Evolutionary conservation across 257 asterid species (phyloP), one percentile per base, ranked within the genome.

Genomic region (Craterostigma plantagineum): DNA sequence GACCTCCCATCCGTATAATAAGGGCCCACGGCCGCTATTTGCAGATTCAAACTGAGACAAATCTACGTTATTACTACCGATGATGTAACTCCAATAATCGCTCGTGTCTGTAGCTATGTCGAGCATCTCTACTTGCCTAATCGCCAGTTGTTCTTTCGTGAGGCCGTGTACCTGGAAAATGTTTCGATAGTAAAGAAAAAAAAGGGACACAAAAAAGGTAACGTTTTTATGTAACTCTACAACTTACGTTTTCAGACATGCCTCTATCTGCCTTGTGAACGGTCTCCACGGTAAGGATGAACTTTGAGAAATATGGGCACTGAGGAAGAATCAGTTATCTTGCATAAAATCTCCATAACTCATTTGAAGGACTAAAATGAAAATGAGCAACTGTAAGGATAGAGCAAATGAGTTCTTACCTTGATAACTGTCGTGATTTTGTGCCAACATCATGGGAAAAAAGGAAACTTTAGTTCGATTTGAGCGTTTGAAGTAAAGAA

Each of bases 1-100:
- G 48, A 85, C 96, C 96, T 81, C 73, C 94, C 97, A 86, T 52
- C 81, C 81, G 33, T 72, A 72, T 58, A 58, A 50, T 46, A 86
- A 79, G 8, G 93, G 94, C n/a, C 94, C 93, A 11, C 94, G 84
- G 1, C 78, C 71, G n/a, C 91, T 76, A 52, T 56, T 67, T 41
- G 68, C 53, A 12, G 93, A 81, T 52, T 61, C 72, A 62, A 86
- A 81, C 57, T 52, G 81, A 41, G 90, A 64, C 11, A 81, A 57
- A 60, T 81, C 85, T 18, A 61, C 55, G 53, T 49, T 38, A 67
- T 63, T 69, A 36, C 66, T 65, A 23, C 94, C 94, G 44, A 81
- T 48, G 15, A 81, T 54, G 59, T 75, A 82, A 62, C 94, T 76
- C 97, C 94, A 86, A 45, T 81, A 86, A 56, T 86, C 97, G 35